These are phyloP conservation scores for Punctularia strigosozonata DNA, from an alignment of 768 basidiomycete genomes.

Conservation along the genomic window DNA sequence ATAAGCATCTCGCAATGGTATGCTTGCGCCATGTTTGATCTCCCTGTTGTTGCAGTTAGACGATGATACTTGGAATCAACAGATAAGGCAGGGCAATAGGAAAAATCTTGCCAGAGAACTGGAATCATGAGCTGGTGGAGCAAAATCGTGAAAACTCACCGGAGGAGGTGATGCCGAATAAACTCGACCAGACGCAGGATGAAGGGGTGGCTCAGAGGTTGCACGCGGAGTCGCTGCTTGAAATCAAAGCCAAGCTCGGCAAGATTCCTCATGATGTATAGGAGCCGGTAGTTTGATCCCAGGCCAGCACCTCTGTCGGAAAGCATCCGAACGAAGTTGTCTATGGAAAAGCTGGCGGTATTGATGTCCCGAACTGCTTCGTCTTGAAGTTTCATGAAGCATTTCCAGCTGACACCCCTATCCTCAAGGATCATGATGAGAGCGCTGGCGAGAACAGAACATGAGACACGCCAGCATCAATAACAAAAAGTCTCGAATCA, in stretches of 20 bases:
- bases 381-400: constrained; percentile 53
- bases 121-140: too few species aligned
- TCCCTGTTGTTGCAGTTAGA: too few species aligned
- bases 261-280: constrained; percentile 38
- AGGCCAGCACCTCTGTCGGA: constrained; percentile 34
- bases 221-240: constrained; percentile 17
- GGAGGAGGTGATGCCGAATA: constrained; percentile 50
- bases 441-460: constrained; percentile 29
- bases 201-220: constrained; percentile 37
- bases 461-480: neutral
- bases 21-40: constrained; percentile 67
- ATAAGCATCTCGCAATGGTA: constrained; percentile 56
- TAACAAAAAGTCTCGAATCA: neutral
- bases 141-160: too few species aligned
- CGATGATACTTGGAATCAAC: too few species aligned
- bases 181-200: constrained; percentile 44
- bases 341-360: constrained; percentile 47
- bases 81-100: too few species aligned
- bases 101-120: too few species aligned
- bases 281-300: constrained; percentile 34
- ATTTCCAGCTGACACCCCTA: constrained; percentile 44
- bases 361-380: constrained; percentile 41
- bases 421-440: constrained; percentile 74
- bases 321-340: constrained; percentile 36
- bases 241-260: constrained; percentile 37